A percentile compares a stretch with the other conserved stretches of the same genome.
These are phyloP conservation scores for Fusarium buxicola DNA, from an alignment of 2,329 filamentous ascomycete genomes.

Conservation along the genomic window DNA sequence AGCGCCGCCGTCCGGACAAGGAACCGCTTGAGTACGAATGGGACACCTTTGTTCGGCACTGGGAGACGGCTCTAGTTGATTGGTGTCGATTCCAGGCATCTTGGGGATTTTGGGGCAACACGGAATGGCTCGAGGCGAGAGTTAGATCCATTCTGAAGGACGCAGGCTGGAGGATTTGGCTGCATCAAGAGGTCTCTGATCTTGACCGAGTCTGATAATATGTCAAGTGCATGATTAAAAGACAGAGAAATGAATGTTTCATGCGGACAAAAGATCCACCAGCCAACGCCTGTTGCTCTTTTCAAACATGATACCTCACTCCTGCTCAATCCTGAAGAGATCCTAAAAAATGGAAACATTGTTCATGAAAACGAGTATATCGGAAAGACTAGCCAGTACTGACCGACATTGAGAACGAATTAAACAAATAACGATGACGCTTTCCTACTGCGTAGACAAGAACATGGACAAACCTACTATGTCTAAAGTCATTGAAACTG, in stretches of 20 bases:
- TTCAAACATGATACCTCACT: not conserved
- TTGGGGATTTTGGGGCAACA: conserved; percentile 72
- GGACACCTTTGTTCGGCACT: conserved; percentile 67
- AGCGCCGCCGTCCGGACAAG: not conserved
- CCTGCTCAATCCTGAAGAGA: not conserved
- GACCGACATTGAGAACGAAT: too few species aligned
- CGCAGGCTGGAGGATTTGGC: conserved; percentile 58
- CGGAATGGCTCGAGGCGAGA: conserved; percentile 66
- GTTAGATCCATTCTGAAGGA: conserved; percentile 62
- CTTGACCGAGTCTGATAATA: not conserved
- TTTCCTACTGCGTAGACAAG: too few species aligned
- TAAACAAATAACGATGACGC: too few species aligned
- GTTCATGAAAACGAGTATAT: too few species aligned
- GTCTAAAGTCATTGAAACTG: too few species aligned
- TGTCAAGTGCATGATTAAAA: not conserved
- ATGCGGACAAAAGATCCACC: too few species aligned
- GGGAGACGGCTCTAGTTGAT: conserved; percentile 75
- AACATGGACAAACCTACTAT: too few species aligned
- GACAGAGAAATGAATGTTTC: not conserved
- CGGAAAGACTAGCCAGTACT: too few species aligned
- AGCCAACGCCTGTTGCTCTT: too few species aligned
- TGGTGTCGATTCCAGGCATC: conserved; percentile 73
- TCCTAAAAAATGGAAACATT: too few species aligned
- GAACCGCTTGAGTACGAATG: conserved; percentile 59
- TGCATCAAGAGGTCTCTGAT: conserved; percentile 43